Conservation (phyloP, 345 rosid species). For the Diplotaxis tenuifolia region DNA sequence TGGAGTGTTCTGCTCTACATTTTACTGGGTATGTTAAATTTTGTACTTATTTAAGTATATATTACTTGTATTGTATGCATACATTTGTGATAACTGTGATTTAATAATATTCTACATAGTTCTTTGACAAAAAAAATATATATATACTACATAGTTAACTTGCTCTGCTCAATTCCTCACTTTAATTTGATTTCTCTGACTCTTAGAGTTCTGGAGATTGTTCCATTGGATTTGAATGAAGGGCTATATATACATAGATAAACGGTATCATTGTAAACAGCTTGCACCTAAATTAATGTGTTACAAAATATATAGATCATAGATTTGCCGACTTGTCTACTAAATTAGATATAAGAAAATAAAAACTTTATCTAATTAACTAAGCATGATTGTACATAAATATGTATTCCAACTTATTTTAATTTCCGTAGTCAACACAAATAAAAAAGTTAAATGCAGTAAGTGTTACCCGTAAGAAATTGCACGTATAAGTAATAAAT, state of each 20-base stretch:
- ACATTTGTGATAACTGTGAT: not conserved
- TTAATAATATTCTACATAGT: too few relatives aligned
- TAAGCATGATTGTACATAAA: not conserved
- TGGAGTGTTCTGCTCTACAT: not conserved
- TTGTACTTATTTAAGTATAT: not conserved
- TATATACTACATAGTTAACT: not conserved
- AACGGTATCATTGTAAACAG: not conserved
- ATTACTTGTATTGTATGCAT: not conserved
- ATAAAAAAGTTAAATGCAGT: not conserved
- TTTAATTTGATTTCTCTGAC: not conserved
- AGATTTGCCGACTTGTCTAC: not conserved
- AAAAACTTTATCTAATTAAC: not conserved
- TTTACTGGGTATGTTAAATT: not conserved
- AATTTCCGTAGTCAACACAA: not conserved
- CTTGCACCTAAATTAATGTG: not conserved
- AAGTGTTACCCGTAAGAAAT: not conserved
- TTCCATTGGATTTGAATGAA: not conserved
- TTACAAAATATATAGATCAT: not conserved
- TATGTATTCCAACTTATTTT: too few relatives aligned
- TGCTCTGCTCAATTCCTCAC: not conserved
- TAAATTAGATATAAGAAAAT: not conserved
- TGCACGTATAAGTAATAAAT: not conserved
- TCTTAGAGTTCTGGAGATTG: not conserved
- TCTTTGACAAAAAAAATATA: too few relatives aligned
- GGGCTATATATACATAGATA: not conserved